Base-by-base conservation (phyloP, 1,139 yeast genomes). In the Hansenula lynferdii region DNA sequence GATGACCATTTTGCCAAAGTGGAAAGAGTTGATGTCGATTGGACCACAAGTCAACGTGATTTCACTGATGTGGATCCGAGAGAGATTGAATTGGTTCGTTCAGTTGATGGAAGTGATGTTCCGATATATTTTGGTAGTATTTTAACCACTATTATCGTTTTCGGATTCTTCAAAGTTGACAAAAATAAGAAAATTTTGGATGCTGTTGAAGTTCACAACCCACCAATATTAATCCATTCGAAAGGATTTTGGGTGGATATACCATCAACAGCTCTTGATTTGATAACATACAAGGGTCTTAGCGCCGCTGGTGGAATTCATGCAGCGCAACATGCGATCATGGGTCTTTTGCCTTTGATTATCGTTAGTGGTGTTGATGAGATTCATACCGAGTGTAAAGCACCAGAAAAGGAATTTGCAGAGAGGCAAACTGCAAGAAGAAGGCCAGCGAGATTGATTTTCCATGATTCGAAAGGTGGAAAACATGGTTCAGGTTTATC, bases 321-420 rank as follows among this genome's bases (percentile, higher is more conserved):
- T 63, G 97, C 95, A 6, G 95, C 96, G 0, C 94, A 89, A 49
- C 99, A 92, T 64, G 87, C 87, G 0, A 65, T 90, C 1, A 81
- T 87, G 74, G 83, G 84, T 36, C 70, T 85, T 46, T 58, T 89
- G 20, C 95, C 96, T 0, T 76, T 77, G 45, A 75, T 75, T 8
- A 70, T 77, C 28, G 78, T 78, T n/a, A 69, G 77, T 19, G 77
- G 79, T 4, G 72, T 75, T 3, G 81, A 83, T 33, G 97, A 90
- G 49, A 71, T 92, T 14, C 75, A 75, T 38, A 87, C 97, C 0
- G 99, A 92, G 58, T 92, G 99, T 60, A 92, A 92, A 53, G 96
- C 97, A 0, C 97, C 98, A 0, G 95, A 86, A 48, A 92, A 92
- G 55, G 98, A 92, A 55, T 85, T 89, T 67, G 85, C 95, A 2